Evolutionary conservation across 768 basidiomycete species (phyloP), one percentile per base, ranked within the genome.

Genomic region (Rhizopogon vesiculosus): DNA sequence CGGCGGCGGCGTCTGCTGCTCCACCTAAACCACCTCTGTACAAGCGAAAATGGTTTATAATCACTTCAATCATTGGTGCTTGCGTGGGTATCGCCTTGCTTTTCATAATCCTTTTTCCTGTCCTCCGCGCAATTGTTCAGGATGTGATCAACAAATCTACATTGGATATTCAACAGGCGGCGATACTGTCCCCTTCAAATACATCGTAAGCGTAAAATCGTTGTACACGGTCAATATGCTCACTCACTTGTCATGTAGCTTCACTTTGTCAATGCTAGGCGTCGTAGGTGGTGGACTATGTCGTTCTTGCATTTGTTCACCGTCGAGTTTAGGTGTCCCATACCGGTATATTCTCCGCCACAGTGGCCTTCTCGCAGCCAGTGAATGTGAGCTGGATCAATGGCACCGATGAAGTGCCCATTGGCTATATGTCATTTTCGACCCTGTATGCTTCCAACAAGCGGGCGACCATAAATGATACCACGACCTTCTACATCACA

Each of bases 21-120:
- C 41, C 45, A 18, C 56, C 50, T 7, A 61, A 58, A 54, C 64
- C 63, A 31, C 83, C 82, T 13, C 76, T 86, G 54, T 86, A 84
- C 72, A 85, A 81, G 66, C 78, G 74, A 58, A 77, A 79, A 42
- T 80, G 78, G 76, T 87, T 88, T 73, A 83, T 87, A 56, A 77
- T 87, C 57, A 75, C 78, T 29, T 74, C 75, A 51, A 64, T 82
- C 57, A 74, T 87, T 29, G 62, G 75, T 3, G 68, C 76, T 16
- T 76, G 79, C 5, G 62, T 88, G 15, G 80, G 73, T 38, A 86
- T 89, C 52, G 83, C 77, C 15, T 64, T 88, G 39, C 67, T 89
- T 18, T 89, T 89, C 68, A 79, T 89, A 57, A 45, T 88, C 10
- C 67, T 89, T 22, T 89, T 81, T 66, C 87, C 87, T 6, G 83